Conservation (phyloP, 2,329 filamentous ascomycete genomes). For the Capronia coronata region DNA sequence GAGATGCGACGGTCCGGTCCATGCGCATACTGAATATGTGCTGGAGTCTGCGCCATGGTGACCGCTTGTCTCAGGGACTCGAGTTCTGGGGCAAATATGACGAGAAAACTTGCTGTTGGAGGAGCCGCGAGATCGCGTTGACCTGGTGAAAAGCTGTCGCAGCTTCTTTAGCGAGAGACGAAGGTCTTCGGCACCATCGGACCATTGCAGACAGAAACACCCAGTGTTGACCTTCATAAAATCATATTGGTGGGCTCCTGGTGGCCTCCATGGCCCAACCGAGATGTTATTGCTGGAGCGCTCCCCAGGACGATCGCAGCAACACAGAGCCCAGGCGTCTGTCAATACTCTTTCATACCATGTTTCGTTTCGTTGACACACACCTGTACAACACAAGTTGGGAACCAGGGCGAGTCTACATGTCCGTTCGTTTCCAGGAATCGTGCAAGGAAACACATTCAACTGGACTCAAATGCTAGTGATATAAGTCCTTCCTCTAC, state of each 20-base stretch:
- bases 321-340: too few relatives aligned
- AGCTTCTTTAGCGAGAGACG: too few relatives aligned
- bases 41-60: conserved; percentile 4
- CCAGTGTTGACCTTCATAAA: too few relatives aligned
- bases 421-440: neutral
- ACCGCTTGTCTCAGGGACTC: neutral
- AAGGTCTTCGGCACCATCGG: too few relatives aligned
- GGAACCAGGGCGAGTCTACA: too few relatives aligned
- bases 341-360: too few relatives aligned
- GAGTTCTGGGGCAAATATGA: too few relatives aligned
- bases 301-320: neutral
- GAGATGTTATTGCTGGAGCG: neutral
- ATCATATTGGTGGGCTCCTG: neutral
- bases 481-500: conserved; percentile 24
- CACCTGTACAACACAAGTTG: too few relatives aligned
- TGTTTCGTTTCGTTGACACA: too few relatives aligned
- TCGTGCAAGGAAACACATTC: neutral
- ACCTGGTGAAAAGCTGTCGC: too few relatives aligned
- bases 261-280: neutral
- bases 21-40: conserved; percentile 2
- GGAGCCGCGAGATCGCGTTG: neutral
- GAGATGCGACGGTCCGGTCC: conserved; percentile 6
- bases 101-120: neutral
- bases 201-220: too few relatives aligned
- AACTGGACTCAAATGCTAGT: neutral